Percentiles rank a stretch among this genome's conserved stretches.
Conservation (phyloP, 371 early-diverging fungal genomes). For the Lichtheimia hyalospora region DNA sequence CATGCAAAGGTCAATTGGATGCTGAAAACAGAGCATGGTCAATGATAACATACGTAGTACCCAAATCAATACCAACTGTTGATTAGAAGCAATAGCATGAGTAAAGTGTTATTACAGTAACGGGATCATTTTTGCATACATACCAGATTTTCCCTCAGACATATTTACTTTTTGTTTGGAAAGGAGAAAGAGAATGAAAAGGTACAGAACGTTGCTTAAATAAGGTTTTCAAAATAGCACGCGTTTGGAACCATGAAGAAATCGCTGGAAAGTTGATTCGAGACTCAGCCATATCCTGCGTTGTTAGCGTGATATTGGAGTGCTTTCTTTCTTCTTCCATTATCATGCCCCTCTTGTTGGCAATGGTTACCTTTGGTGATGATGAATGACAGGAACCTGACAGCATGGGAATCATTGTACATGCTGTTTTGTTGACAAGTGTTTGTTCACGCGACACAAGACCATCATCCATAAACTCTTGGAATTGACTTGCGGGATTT, state of each 20-base stretch:
- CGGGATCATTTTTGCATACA: slow-evolving; percentile 42
- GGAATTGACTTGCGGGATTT: too few species aligned
- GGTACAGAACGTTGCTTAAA: slow-evolving; percentile 6
- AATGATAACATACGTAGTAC: slow-evolving; percentile 76
- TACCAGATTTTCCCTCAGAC: slow-evolving; percentile 26
- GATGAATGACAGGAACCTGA: too few species aligned
- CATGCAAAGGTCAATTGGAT: too few species aligned
- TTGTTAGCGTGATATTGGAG: neutral
- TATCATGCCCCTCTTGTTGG: too few species aligned
- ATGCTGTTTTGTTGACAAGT: too few species aligned
- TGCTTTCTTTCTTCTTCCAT: too few species aligned
- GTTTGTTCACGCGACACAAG: too few species aligned
- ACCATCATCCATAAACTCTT: too few species aligned
- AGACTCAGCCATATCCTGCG: neutral
- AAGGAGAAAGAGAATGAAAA: slow-evolving; percentile 9
- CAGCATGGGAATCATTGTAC: too few species aligned
- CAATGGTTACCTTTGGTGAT: too few species aligned
- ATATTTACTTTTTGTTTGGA: slow-evolving; percentile 6
- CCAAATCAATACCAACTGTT: slow-evolving; percentile 92
- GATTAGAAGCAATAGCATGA: neutral
- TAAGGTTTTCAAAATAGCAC: slow-evolving; percentile 10
- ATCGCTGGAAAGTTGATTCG: slow-evolving; percentile 12
- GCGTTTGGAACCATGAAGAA: slow-evolving; percentile 17
- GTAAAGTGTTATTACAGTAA: neutral
- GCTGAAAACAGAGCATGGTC: too few species aligned